Evolutionary conservation across 2,329 filamentous ascomycete genomes (phyloP), one percentile per base, ranked within the genome.

Genomic region (Alternaria novae-zelandiae): DNA sequence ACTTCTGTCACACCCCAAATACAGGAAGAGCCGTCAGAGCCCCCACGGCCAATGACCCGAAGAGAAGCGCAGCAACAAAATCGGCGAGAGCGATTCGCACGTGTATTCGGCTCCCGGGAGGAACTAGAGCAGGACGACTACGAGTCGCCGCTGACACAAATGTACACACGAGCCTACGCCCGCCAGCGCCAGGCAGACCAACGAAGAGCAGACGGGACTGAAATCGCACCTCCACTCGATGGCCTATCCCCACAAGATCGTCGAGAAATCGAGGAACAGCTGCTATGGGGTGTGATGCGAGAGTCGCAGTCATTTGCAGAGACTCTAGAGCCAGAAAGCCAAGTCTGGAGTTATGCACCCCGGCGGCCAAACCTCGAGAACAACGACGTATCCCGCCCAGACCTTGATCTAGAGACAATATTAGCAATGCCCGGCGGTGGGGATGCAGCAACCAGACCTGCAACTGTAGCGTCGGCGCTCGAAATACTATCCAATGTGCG

Each of bases 71-170:
- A 60, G 36, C 43, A 71, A 8, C 72, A 75, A 47, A 71, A 74
- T 20, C 70, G 72, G 3, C 64, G 70, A 44, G 76, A 79, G 47
- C 68, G 74, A 17, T 69, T 77, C 17, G 64, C 62, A 6, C 75
- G 83, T 10, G 69, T 84, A 0, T 85, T 84, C 61, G 83, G 83
- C 13, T 81, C 80, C 0, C 72, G 82, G 11, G 83, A 85, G 64
- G 82, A 85, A 11, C 76, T 85, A 55, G 73, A 82, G n/a, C 79
- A 78, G 4, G 82, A 83, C 4, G 79, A 82, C 30, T 85, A 85
- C 65, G 79, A 83, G 59, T 83, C 81, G n/a, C 83, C 83, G 0
- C 81, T 85, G 12, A 79, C 81, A 17, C 77, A 78, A 63, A 82
- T 85, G 81, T 85, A 83, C 69, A 79, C 74, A 17, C 70, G 83